phyloP scores from a whole-genome alignment of 2,329 filamentous ascomycete species.

The Coniochaeta sp. region DNA sequence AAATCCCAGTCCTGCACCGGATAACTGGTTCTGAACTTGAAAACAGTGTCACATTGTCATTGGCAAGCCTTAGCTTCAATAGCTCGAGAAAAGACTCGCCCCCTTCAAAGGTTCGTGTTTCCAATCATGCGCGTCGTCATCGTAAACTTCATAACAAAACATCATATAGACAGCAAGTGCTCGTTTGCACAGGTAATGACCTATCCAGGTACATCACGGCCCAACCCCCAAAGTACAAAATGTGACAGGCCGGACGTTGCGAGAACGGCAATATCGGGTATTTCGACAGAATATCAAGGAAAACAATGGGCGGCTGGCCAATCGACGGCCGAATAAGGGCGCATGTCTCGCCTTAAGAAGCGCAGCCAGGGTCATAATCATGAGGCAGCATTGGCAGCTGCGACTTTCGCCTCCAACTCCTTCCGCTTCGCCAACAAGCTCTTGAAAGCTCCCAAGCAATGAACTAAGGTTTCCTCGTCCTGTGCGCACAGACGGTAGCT shows the following conservation, averaged over 20 bases:
- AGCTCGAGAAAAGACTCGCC: not conserved
- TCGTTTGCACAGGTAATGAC: not conserved
- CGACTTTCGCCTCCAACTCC: slow-evolving; percentile 48
- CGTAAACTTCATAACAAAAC: not conserved
- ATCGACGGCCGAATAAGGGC: too few relatives aligned
- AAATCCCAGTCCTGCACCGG: not conserved
- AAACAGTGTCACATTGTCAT: not conserved
- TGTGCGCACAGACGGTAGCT: slow-evolving; percentile 69
- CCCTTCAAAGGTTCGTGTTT: not conserved
- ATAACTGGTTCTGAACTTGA: not conserved
- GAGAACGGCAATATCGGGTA: not conserved
- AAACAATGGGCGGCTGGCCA: not conserved
- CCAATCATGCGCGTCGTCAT: not conserved
- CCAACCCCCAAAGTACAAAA: not conserved
- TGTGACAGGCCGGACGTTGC: not conserved
- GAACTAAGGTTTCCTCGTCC: slow-evolving; percentile 75
- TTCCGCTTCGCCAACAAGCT: slow-evolving; percentile 68
- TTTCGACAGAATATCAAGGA: not conserved
- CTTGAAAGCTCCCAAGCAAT: slow-evolving; percentile 86
- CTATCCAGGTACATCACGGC: not conserved
- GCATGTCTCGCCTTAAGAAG: not conserved
- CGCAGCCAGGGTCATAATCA: not conserved
- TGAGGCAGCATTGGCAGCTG: slow-evolving; percentile 19
- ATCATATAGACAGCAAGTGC: not conserved
- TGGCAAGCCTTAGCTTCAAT: not conserved